phyloP scores from a whole-genome alignment of 768 basidiomycete genomes.

The Pluteus cervinus region DNA sequence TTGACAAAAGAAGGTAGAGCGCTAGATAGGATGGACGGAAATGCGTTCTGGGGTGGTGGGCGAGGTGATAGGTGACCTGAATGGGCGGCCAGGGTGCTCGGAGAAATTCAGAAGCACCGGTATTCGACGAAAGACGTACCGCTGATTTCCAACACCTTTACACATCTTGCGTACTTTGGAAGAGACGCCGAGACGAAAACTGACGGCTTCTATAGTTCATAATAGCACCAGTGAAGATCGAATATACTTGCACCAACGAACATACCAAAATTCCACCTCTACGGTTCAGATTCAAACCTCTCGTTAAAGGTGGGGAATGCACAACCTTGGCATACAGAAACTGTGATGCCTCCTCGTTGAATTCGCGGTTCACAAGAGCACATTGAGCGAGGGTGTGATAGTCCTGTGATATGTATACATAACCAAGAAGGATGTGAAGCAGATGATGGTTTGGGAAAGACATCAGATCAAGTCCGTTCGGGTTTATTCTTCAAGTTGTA shows the following conservation, averaged over 20 bases:
- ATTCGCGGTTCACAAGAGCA: constrained; percentile 39
- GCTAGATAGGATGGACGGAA: constrained; percentile 19
- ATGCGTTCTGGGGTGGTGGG: constrained; percentile 23
- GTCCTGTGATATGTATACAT: constrained; percentile 26
- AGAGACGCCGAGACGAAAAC: constrained; percentile 34
- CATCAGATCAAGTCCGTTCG: no score
- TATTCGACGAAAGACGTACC: constrained; percentile 25
- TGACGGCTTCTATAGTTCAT: constrained; percentile 21
- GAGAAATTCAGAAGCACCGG: constrained; percentile 3
- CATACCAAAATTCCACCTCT: constrained; percentile 27
- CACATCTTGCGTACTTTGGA: constrained; percentile 32
- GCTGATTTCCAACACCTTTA: constrained; percentile 36
- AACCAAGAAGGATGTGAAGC: constrained; percentile 24
- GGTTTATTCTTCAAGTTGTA: no score
- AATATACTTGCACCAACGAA: constrained; percentile 3
- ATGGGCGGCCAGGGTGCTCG: constrained; percentile 4
- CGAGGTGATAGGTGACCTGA: constrained; percentile 21
- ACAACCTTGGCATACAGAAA: constrained; percentile 41
- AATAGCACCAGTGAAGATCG: constrained; percentile 5
- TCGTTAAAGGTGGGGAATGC: constrained; percentile 29
- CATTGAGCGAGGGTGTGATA: constrained; percentile 30
- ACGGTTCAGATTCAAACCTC: constrained; percentile 29
- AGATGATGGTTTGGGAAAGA: constrained; percentile 37
- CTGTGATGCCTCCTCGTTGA: constrained; percentile 36
- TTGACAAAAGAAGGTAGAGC: constrained; percentile 26